A percentile compares a stretch with the other conserved stretches of the same genome.
Conservation (phyloP, 208 protist genomes). For the Novymonas esmeraldas region DNA sequence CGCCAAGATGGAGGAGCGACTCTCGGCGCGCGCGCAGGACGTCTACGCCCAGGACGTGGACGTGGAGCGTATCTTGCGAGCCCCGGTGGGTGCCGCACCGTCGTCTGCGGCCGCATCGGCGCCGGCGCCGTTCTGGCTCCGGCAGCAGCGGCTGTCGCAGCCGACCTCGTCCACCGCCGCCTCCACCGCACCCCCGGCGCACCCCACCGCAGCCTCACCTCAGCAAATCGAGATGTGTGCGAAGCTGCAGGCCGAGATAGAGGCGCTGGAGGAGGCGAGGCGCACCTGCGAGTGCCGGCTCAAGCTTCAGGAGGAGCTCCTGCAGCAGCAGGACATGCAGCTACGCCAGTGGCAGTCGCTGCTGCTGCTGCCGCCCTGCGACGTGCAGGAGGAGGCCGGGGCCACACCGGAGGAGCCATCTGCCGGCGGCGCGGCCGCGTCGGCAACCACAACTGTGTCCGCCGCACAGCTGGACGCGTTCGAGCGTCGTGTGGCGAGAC, state of each 20-base stretch:
- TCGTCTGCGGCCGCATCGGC: background rate
- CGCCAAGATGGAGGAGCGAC: constrained; percentile 31
- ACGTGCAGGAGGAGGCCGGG: no score
- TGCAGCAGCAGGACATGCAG: constrained; percentile 23
- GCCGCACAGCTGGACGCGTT: constrained; percentile 43
- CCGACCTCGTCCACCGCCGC: background rate
- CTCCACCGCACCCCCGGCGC: background rate
- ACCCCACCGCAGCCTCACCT: background rate
- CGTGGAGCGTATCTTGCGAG: constrained; percentile 32
- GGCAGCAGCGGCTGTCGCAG: background rate
- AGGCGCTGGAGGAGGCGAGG: constrained; percentile 24
- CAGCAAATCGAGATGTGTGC: background rate
- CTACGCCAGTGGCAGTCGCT: constrained; percentile 20
- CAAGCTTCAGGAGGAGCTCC: constrained; percentile 26
- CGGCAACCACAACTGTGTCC: constrained; percentile 1
- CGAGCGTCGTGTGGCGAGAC: constrained; percentile 49
- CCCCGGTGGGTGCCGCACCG: constrained; percentile 11
- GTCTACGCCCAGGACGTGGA: constrained; percentile 42
- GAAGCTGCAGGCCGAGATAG: constrained; percentile 25
- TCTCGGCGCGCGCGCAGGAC: constrained; percentile 34
- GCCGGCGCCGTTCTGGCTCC: constrained; percentile 16
- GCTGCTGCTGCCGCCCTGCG: background rate
- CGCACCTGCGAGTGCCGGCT: constrained; percentile 30
- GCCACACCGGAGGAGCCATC: background rate
- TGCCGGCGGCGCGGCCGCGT: constrained; percentile 2